Evolutionary conservation across 2,329 filamentous ascomycete species (phyloP), one percentile per base, ranked within the genome.

Genomic region (Venturia pyrina): DNA sequence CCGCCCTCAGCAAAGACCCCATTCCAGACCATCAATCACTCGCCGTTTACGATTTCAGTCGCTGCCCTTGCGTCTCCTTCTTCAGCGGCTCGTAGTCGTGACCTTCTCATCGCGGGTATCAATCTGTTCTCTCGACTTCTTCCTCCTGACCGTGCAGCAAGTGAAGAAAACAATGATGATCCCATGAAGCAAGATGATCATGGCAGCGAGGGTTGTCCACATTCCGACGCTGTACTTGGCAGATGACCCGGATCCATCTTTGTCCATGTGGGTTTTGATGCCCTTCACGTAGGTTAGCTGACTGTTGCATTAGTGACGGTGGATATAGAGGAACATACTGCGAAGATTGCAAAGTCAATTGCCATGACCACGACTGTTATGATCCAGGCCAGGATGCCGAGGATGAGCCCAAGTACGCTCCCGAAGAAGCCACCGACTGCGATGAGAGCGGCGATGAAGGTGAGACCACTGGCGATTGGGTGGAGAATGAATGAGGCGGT

Each of bases 281-380:
- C 53, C 53, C 53, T 59, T 3, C 3, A 17, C 10, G 19, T 32
- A 5, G 11, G 24, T 56, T 34, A 56, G 50, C 37, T 37, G 53
- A 37, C 13, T 19, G 24, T 13, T 17, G 50, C 50, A 32, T 11
- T 28, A 17, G 48, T 28, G 21, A n/a, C 19, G n/a, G 46, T 21
- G 11, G 19, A 21, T 8, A 24, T n/a, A 24, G 48, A 28, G 13
- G 15, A 37, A 37, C 15, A 7, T 59, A 59, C 53, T 19, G 32
- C 53, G 53, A 59, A 59, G 32, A 40, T 37, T 6, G 53, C 28
- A 15, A 59, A 59, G 32, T 59, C 53, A 10, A 59, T 37, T 10
- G 28, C 53, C 53, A 59, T 59, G 53, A 37, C 53, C 32, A 59
- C 53, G 53, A 59, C 53, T 59, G 53, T 59, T 6, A 59, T 7